Conservation (phyloP, 2,329 filamentous ascomycete species). For the Ophiocordyceps camponoti-rufipedis region DNA sequence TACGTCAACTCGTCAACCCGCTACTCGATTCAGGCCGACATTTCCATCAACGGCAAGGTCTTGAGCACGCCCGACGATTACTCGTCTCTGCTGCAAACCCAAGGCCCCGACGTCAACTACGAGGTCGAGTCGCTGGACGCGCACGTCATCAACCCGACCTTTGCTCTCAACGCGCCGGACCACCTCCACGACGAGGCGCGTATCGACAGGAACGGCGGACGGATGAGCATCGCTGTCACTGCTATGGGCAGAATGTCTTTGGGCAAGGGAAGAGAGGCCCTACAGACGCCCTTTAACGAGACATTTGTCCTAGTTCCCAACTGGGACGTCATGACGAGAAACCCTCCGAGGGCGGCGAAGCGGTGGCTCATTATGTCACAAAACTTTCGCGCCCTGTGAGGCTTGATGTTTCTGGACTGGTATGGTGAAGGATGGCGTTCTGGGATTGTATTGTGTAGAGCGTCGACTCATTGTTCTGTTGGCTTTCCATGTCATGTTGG, state of each 20-base stretch:
- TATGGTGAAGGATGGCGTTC: neutral
- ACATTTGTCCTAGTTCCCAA: slow-evolving; percentile 68
- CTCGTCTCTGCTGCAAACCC: slow-evolving; percentile 47
- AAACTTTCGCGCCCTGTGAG: slow-evolving; percentile 43
- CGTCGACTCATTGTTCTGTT: too few relatives aligned
- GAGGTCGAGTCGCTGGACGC: slow-evolving; percentile 61
- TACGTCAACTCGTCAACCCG: slow-evolving; percentile 44
- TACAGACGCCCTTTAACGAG: slow-evolving; percentile 58
- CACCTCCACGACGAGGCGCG: slow-evolving; percentile 20
- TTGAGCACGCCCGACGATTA: slow-evolving; percentile 45
- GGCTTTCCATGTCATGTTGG: neutral
- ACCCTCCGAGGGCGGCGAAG: slow-evolving; percentile 32
- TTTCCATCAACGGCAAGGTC: slow-evolving; percentile 63
- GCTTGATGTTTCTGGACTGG: neutral
- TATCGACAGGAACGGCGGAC: slow-evolving; percentile 30
- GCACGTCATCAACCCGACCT: slow-evolving; percentile 58
- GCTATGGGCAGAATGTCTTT: slow-evolving; percentile 57
- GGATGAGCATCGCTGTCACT: slow-evolving; percentile 53
- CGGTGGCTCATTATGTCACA: slow-evolving; percentile 54
- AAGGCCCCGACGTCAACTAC: slow-evolving; percentile 41
- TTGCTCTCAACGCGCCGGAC: slow-evolving; percentile 36
- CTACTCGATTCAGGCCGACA: slow-evolving; percentile 41
- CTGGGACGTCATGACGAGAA: slow-evolving; percentile 36
- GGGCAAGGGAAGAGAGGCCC: slow-evolving; percentile 41
- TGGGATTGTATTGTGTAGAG: neutral